Conservation (phyloP, 2,329 filamentous ascomycete species). For the Pyrenophora tritici-repentis region DNA sequence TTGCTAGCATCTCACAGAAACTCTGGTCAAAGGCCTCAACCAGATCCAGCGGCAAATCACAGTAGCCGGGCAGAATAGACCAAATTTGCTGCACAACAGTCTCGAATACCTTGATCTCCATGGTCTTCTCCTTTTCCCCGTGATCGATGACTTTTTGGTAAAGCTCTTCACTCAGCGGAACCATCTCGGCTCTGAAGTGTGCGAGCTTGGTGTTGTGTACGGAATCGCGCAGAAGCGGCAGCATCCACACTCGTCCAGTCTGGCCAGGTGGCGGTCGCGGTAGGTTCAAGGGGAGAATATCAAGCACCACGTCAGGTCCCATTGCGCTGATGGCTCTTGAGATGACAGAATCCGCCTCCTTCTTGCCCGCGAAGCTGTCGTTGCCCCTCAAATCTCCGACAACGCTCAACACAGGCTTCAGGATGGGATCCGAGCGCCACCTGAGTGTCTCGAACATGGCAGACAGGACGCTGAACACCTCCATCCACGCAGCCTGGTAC, state of each 20-base stretch:
- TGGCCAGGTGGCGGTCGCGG: slow-evolving; percentile 75
- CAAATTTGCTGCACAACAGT: slow-evolving; percentile 95
- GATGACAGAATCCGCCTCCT: slow-evolving; percentile 89
- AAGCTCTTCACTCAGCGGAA: slow-evolving; percentile 86
- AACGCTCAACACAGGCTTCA: slow-evolving; percentile 74
- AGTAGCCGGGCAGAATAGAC: slow-evolving; percentile 92
- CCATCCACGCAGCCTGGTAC: slow-evolving; percentile 92
- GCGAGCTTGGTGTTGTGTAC: slow-evolving; percentile 84
- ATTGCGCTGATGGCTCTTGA: slow-evolving; percentile 86
- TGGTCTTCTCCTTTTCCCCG: slow-evolving; percentile 81
- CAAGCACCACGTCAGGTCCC: slow-evolving; percentile 83
- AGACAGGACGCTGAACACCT: slow-evolving; percentile 86
- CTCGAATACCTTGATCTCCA: slow-evolving; percentile 97
- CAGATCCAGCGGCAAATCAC: slow-evolving; percentile 82
- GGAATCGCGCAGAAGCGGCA: slow-evolving; percentile 87
- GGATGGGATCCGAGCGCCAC: slow-evolving; percentile 81
- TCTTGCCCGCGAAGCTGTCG: slow-evolving; percentile 89
- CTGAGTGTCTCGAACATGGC: slow-evolving; percentile 85
- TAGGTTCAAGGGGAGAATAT: slow-evolving; percentile 84
- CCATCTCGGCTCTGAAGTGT: slow-evolving; percentile 84
- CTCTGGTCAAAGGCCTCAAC: slow-evolving; percentile 75
- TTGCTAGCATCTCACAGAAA: slow-evolving; percentile 89
- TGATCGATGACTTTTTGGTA: slow-evolving; percentile 88
- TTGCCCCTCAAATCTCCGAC: slow-evolving; percentile 88
- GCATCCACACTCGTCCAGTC: slow-evolving; percentile 88